Evolutionary conservation across 2,329 filamentous ascomycete species (phyloP), one percentile per base, ranked within the genome.

Genomic region (Aureobasidium sp.): DNA sequence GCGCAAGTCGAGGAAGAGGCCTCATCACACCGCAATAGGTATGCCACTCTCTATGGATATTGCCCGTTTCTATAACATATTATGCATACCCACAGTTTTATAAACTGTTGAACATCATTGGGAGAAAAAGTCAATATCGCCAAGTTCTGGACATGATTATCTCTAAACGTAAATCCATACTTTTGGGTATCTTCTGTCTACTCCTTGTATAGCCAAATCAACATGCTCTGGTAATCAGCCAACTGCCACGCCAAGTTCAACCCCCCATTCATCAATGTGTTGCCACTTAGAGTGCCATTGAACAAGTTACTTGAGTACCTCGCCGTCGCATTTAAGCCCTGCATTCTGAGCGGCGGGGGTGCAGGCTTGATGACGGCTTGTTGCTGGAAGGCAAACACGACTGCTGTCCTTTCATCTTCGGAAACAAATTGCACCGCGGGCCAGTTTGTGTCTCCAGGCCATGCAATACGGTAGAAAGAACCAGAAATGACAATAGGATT

Each of bases 341-440:
- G 79, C 41, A 88, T 67, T 34, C 77, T 77, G 39, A 87, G 64
- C 6, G 78, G 77, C 0, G 84, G 83, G 8, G 77, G 72, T 1
- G 79, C 72, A n/a, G 83, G 81, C 67, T 85, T 82, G 1, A 82
- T 71, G 12, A 73, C 75, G 0, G 81, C 78, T 25, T 75, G 71
- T 36, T 86, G 76, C 72, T 87, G 84, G 73, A 86, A 87, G 1
- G 78, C 81, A 67, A 87, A 87, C 2, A 87, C 70, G 0, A 84
- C 80, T 0, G 78, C 82, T 61, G 79, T 63, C 11, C 62, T 68
- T 0, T 75, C 77, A 57, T 85, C 82, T 11, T 78, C 74, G 0
- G 81, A 80, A 0, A 85, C 75, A 67, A 87, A 86, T 64, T 86
- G 74, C 1, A 80, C 84, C 0, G 84, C 84, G 0, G 85, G 85